These are phyloP conservation scores for Suillus weaverae DNA, from an alignment of 768 basidiomycete genomes.

Conservation along the genomic window DNA sequence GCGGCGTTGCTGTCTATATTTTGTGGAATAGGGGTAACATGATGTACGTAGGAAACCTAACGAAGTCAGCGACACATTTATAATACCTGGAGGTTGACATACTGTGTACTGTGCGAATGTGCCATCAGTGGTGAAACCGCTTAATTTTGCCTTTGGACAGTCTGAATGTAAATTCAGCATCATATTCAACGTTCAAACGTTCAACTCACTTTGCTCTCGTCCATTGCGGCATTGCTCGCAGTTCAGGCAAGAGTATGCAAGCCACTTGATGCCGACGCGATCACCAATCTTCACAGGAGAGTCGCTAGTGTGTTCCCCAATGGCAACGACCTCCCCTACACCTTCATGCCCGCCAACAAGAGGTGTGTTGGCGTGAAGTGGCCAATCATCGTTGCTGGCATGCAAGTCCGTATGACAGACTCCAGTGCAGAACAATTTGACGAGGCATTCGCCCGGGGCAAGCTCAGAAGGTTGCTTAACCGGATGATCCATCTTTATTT, in stretches of 20 bases:
- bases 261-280: constrained; percentile 83
- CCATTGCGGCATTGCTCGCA: constrained; percentile 79
- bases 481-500: constrained; percentile 46
- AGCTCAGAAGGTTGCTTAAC: constrained; percentile 58
- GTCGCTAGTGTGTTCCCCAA: constrained; percentile 59
- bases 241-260: constrained; percentile 69
- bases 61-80: constrained; percentile 6
- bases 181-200: background rate
- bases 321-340: constrained; percentile 78
- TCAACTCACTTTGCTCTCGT: constrained; percentile 67
- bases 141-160: constrained; percentile 58
- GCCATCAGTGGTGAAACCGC: constrained; percentile 77
- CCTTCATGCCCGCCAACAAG: constrained; percentile 87
- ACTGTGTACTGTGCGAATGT: constrained; percentile 73
- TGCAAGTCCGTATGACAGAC: constrained; percentile 90
- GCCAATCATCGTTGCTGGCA: constrained; percentile 79
- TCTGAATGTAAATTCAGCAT: constrained; percentile 34
- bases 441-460: constrained; percentile 67
- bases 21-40: constrained; percentile 81
- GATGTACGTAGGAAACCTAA: constrained; percentile 66
- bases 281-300: constrained; percentile 74
- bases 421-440: constrained; percentile 75
- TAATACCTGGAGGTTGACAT: constrained; percentile 21
- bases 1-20: constrained; percentile 62
- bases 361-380: constrained; percentile 59